Evolutionary conservation across 2,329 filamentous ascomycete species (phyloP).

Genomic region (Fonsecaea monophora): DNA sequence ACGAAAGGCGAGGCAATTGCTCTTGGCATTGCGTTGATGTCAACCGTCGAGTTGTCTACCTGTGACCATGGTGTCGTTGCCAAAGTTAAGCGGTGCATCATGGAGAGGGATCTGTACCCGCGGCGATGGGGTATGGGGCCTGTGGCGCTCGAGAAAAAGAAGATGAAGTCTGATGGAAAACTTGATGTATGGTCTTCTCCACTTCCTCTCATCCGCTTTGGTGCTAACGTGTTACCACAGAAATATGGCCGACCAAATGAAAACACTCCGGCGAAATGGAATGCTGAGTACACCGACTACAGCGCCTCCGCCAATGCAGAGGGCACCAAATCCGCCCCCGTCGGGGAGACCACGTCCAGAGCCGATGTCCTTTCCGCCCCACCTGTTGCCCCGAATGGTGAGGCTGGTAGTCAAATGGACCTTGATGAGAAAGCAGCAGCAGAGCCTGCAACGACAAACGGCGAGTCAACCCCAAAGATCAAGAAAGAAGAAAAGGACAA

Average conservation of each 20-base stretch:
- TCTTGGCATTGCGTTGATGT: conserved; percentile 96
- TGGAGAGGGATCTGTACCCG: conserved; percentile 98
- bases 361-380: conserved; percentile 45
- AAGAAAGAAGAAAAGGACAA: conserved; percentile 56
- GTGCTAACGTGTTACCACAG: conserved; percentile 45
- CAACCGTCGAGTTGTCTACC: conserved; percentile 92
- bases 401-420: conserved; percentile 51
- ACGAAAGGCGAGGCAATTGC: conserved; percentile 99
- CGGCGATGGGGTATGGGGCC: conserved; percentile 95
- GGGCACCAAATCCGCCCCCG: conserved; percentile 54
- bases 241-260: conserved; percentile 96
- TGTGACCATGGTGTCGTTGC: conserved; percentile 98
- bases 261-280: conserved; percentile 92
- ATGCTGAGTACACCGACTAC: conserved; percentile 89
- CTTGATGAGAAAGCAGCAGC: conserved; percentile 50
- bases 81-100: conserved; percentile 99
- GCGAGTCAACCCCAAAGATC: conserved; percentile 48
- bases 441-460: conserved; percentile 44
- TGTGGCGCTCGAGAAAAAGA: conserved; percentile 96
- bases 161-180: conserved; percentile 97
- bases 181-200: conserved; percentile 69
- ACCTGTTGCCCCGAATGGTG: conserved; percentile 42
- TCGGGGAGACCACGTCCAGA: conserved; percentile 55
- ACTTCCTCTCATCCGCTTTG: not conserved
- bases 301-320: conserved; percentile 60